Base-by-base conservation (phyloP, 2,329 filamentous ascomycete species). In the Ascochyta lentis region DNA sequence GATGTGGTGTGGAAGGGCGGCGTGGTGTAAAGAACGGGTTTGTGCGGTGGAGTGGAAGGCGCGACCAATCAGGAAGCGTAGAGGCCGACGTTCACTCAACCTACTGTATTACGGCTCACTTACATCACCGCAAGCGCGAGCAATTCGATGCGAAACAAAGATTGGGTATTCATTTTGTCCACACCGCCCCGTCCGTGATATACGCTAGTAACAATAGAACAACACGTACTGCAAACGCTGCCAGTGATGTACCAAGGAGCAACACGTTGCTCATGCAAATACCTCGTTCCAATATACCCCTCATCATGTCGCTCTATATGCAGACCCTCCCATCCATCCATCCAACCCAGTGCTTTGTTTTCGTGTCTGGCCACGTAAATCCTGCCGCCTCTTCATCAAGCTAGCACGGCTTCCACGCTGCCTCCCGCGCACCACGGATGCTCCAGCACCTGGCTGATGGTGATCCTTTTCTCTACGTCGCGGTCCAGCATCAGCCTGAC, bases 401-500 rank as follows among this genome's bases (percentile, higher is more conserved):
- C 37, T 42, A 10, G 16, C 52, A 35, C 43, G 12, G 33, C 44
- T 1, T 50, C 56, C 16, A 47, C 45, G 33, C 58, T 61, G 8
- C 58, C 59, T 15, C 64, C 54, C 29, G 60, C 62, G 38, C 82
- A 91, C 95, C 95, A 99, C n/a, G 89, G 86, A 77, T 98, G 94
- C 50, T 91, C 86, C 54, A 96, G 79, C 16, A 99, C 93, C 73
- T 93, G 88, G 56, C 89, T 87, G 67, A 98, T 98, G n/a, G 88
- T 89, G 66, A 92, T 88, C 53, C 95, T 83, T 69, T 89, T 83
- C 64, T 89, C 86, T 9, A 98, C 91, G 72, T 98, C 89, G 35
- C 95, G 88, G 74, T 98, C 87, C 26, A 99, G 86, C 95, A 99
- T 98, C 71, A 88, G 83, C 38, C 92, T 86, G 60, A 99, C 90